These are phyloP conservation scores for Arbutus unedo DNA, from an alignment of 148 eudicot genomes.

Conservation along the genomic window DNA sequence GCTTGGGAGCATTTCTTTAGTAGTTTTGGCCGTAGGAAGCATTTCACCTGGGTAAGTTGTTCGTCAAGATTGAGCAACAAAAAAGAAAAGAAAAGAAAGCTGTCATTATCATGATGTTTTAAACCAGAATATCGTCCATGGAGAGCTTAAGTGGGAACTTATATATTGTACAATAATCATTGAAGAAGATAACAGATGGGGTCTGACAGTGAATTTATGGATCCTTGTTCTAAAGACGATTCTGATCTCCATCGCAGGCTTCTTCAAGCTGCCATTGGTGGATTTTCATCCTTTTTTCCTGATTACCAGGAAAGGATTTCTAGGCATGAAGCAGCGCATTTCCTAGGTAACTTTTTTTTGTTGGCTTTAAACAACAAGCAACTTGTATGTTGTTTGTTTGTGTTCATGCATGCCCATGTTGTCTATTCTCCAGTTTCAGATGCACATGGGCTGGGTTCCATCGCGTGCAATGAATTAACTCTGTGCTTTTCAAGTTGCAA, in stretches of 20 bases:
- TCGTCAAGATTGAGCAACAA: background rate
- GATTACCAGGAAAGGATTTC: slow-evolving; percentile 92
- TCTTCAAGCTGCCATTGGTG: slow-evolving; percentile 91
- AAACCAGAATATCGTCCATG: background rate
- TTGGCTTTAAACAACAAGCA: background rate
- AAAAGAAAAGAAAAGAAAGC: background rate
- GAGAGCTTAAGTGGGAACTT: background rate
- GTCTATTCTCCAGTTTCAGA: background rate
- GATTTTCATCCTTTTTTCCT: slow-evolving; percentile 73
- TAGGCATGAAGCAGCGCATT: slow-evolving; percentile 97
- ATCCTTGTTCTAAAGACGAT: slow-evolving; percentile 12
- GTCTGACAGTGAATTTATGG: background rate
- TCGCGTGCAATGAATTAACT: background rate
- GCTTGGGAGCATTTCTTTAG: slow-evolving; percentile 77
- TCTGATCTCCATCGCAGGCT: slow-evolving; percentile 43
- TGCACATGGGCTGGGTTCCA: background rate
- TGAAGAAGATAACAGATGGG: slow-evolving; percentile 2
- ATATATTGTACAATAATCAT: background rate
- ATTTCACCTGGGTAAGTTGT: slow-evolving; percentile 81
- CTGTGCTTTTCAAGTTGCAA: slow-evolving; percentile 11
- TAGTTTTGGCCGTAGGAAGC: slow-evolving; percentile 93
- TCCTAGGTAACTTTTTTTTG: slow-evolving; percentile 51
- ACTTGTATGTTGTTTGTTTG: background rate
- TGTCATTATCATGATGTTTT: background rate
- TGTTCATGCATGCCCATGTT: background rate